Evolutionary conservation across 345 rosid species (phyloP), one percentile per base, ranked within the genome.

Genomic region (Mangifera indica): DNA sequence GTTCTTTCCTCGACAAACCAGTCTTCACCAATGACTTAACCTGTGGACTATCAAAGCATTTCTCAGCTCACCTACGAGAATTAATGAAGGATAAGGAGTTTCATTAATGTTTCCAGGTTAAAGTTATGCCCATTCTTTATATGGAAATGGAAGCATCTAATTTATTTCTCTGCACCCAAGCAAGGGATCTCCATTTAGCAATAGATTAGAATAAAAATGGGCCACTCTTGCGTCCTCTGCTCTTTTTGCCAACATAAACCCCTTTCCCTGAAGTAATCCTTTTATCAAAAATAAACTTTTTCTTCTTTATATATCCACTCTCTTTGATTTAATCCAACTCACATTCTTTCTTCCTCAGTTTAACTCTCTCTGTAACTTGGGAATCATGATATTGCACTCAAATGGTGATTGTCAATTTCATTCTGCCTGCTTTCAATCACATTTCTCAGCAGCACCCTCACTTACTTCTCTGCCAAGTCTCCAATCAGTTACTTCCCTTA

Each of bases 391-490:
- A 45, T 56, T 11, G 71, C 24, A 61, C 59, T 67, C 78, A 44
- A 72, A 66, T 63, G 70, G n/a, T 70, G 78, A 76, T 69, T 74
- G 75, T 40, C 72, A 75, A n/a, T 77, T 75, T 10, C 12, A 49
- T 4, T 74, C 71, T 24, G 40, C 21, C 60, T 40, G 44, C 57
- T 66, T 59, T 60, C 71, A 72, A 26, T 44, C 74, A 60, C 69
- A 60, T n/a, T n/a, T n/a, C 53, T 52, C 11, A n/a, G 21, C 69
- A 5, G 66, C 75, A n/a, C 37, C 70, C 4, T 72, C 77, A 7
- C 67, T 83, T 9, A 53, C 10, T 70, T 80, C 86, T 66, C 81
- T 74, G 77, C 82, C 71, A 59, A 87, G 89, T 66, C 78, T 83
- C 26, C 75, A 77, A 4, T 77, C 84, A 48, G 71, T 75, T 54